Conservation (phyloP, 805 yeast species). For the Sungouiella thailandica region DNA sequence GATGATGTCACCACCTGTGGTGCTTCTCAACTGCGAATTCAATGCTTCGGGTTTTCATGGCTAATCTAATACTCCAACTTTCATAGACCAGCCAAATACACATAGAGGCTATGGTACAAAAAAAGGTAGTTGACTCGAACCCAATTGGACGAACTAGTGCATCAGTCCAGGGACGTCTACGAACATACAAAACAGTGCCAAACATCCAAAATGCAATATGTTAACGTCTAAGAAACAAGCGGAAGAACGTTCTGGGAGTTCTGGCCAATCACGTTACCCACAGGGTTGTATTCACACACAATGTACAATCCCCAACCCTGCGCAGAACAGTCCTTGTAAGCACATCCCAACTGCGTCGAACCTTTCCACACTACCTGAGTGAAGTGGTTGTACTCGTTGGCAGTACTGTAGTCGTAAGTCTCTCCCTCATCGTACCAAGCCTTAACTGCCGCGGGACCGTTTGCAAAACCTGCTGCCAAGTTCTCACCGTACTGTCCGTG, state of each 20-base stretch:
- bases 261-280: slow-evolving; percentile 32
- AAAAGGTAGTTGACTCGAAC: no score
- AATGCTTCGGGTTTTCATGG: no score
- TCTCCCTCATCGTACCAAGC: slow-evolving; percentile 41
- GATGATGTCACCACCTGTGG: no score
- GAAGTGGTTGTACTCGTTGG: slow-evolving; percentile 26
- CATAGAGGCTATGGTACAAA: no score
- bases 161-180: no score
- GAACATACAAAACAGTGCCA: no score
- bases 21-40: no score
- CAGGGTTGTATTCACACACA: slow-evolving; percentile 31
- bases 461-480: slow-evolving; percentile 31
- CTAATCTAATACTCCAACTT: neutral
- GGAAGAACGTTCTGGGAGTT: slow-evolving; percentile 25
- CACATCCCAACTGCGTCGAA: slow-evolving; percentile 27
- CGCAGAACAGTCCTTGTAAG: slow-evolving; percentile 28
- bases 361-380: slow-evolving; percentile 29
- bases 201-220: neutral
- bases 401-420: slow-evolving; percentile 20
- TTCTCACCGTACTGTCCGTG: slow-evolving; percentile 40
- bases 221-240: slow-evolving; percentile 1
- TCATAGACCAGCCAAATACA: neutral
- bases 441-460: slow-evolving; percentile 27
- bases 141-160: no score
- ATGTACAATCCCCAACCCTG: slow-evolving; percentile 29